phyloP scores from a whole-genome alignment of 345 rosid genomes.

The Syzygium aromaticum region DNA sequence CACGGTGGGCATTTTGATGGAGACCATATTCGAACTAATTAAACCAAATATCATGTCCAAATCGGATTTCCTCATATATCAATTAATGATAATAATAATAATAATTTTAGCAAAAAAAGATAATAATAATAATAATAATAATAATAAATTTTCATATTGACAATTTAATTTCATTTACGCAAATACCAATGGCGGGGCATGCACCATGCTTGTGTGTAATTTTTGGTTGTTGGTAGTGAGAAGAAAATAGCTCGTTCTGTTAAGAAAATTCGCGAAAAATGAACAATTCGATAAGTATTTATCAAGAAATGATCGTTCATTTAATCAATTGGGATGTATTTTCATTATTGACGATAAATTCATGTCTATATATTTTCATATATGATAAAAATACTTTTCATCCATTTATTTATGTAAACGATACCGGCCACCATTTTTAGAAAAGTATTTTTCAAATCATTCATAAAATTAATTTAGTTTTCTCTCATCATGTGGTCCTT shows the following conservation, averaged over 20 bases:
- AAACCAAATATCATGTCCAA: not conserved
- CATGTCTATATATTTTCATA: rapidly evolving
- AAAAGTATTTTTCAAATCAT: too few relatives aligned
- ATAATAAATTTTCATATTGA: not conserved
- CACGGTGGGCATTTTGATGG: not conserved
- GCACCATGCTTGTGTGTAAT: not conserved
- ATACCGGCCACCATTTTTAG: not conserved
- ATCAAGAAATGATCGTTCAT: too few relatives aligned
- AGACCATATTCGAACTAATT: not conserved
- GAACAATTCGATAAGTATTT: too few relatives aligned
- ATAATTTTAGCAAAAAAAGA: too few relatives aligned
- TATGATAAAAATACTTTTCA: rapidly evolving
- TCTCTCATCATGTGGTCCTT: too few relatives aligned
- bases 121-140: too few relatives aligned
- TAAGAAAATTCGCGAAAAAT: too few relatives aligned
- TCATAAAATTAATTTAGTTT: too few relatives aligned
- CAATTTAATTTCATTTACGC: not conserved
- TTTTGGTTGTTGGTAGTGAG: too few relatives aligned
- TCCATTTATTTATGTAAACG: rapidly evolving
- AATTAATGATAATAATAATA: not conserved
- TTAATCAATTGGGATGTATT: too few relatives aligned
- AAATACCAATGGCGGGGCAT: not conserved
- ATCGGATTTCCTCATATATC: not conserved
- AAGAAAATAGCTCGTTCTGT: too few relatives aligned
- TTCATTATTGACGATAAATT: not conserved